Conservation (phyloP, 2,329 filamentous ascomycete genomes). For the Pseudogymnoascus sp. region DNA sequence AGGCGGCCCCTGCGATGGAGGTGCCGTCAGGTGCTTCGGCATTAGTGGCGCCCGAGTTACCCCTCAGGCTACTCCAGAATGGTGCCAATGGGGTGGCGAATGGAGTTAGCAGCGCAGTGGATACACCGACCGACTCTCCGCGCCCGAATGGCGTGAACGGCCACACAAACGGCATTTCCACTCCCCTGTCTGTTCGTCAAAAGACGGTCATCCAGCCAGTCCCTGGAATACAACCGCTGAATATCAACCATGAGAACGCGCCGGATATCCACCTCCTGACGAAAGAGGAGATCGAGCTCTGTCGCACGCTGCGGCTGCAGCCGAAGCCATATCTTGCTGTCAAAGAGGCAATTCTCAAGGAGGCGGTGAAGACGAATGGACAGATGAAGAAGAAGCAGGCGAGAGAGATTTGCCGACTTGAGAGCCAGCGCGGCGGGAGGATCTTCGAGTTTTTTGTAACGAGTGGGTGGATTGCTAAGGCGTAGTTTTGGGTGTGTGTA, state of each 20-base stretch:
- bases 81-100: conserved; percentile 12
- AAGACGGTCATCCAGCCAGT: conserved; percentile 44
- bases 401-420: conserved; percentile 74
- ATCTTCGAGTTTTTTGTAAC: conserved; percentile 95
- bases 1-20: conserved; percentile 54
- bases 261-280: conserved; percentile 80
- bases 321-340: conserved; percentile 94
- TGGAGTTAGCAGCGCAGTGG: neutral
- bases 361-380: conserved; percentile 83
- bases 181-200: conserved; percentile 33
- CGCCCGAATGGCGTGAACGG: conserved; percentile 48
- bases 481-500: conserved; percentile 34
- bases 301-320: conserved; percentile 72
- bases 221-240: conserved; percentile 35
- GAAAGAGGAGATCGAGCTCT: conserved; percentile 76
- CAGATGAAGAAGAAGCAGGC: conserved; percentile 89
- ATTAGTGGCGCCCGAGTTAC: conserved; percentile 70
- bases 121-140: conserved; percentile 25
- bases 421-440: conserved; percentile 73
- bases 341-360: conserved; percentile 85
- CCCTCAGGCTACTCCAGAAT: conserved; percentile 45
- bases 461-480: conserved; percentile 84
- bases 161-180: conserved; percentile 31
- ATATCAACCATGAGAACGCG: conserved; percentile 51
- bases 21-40: conserved; percentile 66